A percentile compares a stretch with the other conserved stretches of the same genome.
These are phyloP conservation scores for Diaporthe amygdali DNA, from an alignment of 2,329 filamentous ascomycete genomes.

Conservation along the genomic window DNA sequence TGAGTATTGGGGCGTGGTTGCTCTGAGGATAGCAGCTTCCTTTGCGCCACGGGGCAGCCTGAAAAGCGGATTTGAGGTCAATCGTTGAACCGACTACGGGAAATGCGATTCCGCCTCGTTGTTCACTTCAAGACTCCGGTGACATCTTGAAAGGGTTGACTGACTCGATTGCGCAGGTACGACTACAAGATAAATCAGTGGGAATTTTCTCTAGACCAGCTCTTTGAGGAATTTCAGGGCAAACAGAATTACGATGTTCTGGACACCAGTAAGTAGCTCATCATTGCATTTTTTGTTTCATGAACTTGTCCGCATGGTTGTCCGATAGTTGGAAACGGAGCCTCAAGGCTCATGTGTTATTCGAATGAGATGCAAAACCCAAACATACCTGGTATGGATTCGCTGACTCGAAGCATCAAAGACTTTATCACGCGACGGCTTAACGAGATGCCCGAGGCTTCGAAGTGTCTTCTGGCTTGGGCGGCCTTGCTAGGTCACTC, in stretches of 20 bases:
- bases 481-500: conserved; percentile 80
- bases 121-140: neutral
- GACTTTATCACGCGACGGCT: conserved; percentile 80
- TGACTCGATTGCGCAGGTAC: neutral
- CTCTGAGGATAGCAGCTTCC: neutral
- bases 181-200: conserved; percentile 83
- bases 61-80: neutral
- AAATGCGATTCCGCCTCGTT: no score
- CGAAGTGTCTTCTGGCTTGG: conserved; percentile 86
- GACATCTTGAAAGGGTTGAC: neutral
- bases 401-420: neutral
- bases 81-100: neutral
- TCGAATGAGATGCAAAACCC: neutral
- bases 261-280: conserved; percentile 60
- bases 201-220: conserved; percentile 83
- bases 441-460: conserved; percentile 73
- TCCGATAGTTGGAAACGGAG: neutral
- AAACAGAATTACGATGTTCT: conserved; percentile 80
- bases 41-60: neutral
- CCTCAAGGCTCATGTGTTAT: no score
- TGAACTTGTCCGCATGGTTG: neutral
- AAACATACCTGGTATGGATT: neutral
- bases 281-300: no score
- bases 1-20: neutral
- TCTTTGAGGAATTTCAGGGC: conserved; percentile 84